Base-by-base conservation (phyloP, 2,329 filamentous ascomycete species). In the Sporothrix schenckii region DNA sequence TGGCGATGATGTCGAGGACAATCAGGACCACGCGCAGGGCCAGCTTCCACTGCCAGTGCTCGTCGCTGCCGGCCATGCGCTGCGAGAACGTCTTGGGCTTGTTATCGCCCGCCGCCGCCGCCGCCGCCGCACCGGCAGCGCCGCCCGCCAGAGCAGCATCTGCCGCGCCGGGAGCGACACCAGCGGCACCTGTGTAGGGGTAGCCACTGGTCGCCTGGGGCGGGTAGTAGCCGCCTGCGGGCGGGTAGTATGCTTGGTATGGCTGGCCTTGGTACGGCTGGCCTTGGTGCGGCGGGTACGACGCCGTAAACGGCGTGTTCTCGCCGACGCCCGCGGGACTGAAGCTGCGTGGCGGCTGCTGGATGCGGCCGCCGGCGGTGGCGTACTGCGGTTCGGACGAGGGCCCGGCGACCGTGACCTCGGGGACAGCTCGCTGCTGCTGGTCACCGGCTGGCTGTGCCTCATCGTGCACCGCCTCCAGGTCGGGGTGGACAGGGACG, bases 11-110 rank as follows among this genome's bases (percentile, higher is more conserved):
- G 47, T 72, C 67, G 4, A 71, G 5, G 14, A 72, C 16, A 53
- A 61, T 54, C 13, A 72, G 5, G 2, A 72, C 1, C 16, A 66
- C 10, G 44, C 72, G 70, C 63, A 73, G 30, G 41, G 60, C 21
- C 14, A 60, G 14, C 67, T 73, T 73, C 61, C 66, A 69, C 63
- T 27, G 47, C 70, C 70, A 72, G 44, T 56, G 27, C 30, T 61
- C 34, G 44, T 72, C 72, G 65, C 56, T 63, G 34, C 39, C 72
- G 41, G 54, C 58, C 52, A 73, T 47, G 41, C 61, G 68, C 49
- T 73, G 68, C 13, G 10, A 2, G 7, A 68, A 61, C 4, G 68
- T 70, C 58, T 67, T 71, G 21, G 60, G 52, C 30, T 11, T 60
- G 53, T 68, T 60, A 39, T 61, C 54, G 24, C 47, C 50, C 2